Evolutionary conservation across 257 asterid genomes (phyloP).

Genomic region (Rehmannia glutinosa): DNA sequence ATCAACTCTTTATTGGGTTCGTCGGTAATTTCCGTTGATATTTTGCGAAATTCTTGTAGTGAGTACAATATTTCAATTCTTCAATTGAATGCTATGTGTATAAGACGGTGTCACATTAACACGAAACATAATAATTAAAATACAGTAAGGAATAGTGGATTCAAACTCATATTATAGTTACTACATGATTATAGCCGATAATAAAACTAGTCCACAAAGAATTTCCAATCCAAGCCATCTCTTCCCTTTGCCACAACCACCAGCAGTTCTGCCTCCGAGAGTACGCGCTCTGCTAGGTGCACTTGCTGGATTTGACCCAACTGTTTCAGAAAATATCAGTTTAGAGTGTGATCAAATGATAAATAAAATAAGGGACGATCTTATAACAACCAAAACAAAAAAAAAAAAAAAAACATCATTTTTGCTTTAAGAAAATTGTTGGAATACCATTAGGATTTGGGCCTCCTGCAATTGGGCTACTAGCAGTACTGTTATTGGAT

Average conservation of each 20-base stretch:
- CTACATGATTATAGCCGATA: neutral
- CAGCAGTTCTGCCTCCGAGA: neutral
- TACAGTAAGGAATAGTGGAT: too few relatives aligned
- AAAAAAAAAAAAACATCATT: neutral
- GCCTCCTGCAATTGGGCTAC: slow-evolving; percentile 29
- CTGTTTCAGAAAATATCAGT: neutral
- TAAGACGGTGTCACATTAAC: too few relatives aligned
- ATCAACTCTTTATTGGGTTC: too few relatives aligned
- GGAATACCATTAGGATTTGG: slow-evolving; percentile 25
- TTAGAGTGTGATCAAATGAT: too few relatives aligned
- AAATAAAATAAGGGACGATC: neutral
- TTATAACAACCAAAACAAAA: neutral
- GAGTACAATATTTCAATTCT: too few relatives aligned
- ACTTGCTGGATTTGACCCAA: neutral
- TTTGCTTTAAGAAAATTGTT: too few relatives aligned
- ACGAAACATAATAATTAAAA: too few relatives aligned
- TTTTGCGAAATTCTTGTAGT: too few relatives aligned
- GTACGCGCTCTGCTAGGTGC: neutral
- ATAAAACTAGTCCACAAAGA: slow-evolving; percentile 5
- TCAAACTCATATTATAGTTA: too few relatives aligned
- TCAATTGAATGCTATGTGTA: too few relatives aligned
- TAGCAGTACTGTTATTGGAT: slow-evolving; percentile 16
- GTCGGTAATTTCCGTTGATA: too few relatives aligned
- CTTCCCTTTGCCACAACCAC: slow-evolving; percentile 2
- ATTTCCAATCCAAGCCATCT: neutral